These are phyloP conservation scores for Zygosaccharomyces pseudorouxii DNA, from an alignment of 805 yeast genomes.

Conservation along the genomic window DNA sequence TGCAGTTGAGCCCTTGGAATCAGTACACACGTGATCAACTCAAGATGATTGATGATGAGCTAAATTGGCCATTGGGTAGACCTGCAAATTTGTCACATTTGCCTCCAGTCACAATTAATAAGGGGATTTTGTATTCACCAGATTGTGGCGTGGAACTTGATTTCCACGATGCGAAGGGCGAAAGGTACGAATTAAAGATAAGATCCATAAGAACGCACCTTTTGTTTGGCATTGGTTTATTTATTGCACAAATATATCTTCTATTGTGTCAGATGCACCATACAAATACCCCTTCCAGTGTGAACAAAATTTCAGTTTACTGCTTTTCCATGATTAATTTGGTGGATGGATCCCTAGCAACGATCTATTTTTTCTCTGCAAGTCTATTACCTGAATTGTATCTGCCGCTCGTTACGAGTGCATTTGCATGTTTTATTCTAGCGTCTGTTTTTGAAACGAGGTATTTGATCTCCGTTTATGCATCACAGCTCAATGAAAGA, in stretches of 20 bases:
- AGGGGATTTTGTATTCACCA: slow-evolving; percentile 74
- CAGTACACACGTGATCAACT: slow-evolving; percentile 48
- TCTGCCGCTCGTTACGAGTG: slow-evolving; percentile 62
- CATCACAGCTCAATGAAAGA: slow-evolving; percentile 69
- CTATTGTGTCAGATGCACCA: slow-evolving; percentile 65
- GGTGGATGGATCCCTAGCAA: slow-evolving; percentile 65
- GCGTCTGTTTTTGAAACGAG: slow-evolving; percentile 73
- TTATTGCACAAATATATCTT: slow-evolving; percentile 51
- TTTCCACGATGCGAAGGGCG: slow-evolving; percentile 44
- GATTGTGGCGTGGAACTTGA: slow-evolving; percentile 69
- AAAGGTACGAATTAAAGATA: slow-evolving; percentile 46
- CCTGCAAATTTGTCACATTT: slow-evolving; percentile 51
- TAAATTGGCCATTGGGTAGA: slow-evolving; percentile 68
- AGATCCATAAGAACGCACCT: slow-evolving; percentile 39
- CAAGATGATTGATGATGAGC: slow-evolving; percentile 63
- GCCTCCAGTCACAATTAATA: slow-evolving; percentile 52
- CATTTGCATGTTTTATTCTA: slow-evolving; percentile 63
- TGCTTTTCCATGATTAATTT: slow-evolving; percentile 58
- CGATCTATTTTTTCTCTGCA: slow-evolving; percentile 57
- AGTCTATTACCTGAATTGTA: slow-evolving; percentile 53
- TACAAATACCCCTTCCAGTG: slow-evolving; percentile 73
- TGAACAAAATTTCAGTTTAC: slow-evolving; percentile 68
- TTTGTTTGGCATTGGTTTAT: slow-evolving; percentile 42
- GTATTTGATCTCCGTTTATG: slow-evolving; percentile 60
- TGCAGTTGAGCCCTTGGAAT: slow-evolving; percentile 64